These are phyloP conservation scores for Cutaneotrichosporon sp. DNA, from an alignment of 1,284 basidiomycete species.

Conservation along the genomic window DNA sequence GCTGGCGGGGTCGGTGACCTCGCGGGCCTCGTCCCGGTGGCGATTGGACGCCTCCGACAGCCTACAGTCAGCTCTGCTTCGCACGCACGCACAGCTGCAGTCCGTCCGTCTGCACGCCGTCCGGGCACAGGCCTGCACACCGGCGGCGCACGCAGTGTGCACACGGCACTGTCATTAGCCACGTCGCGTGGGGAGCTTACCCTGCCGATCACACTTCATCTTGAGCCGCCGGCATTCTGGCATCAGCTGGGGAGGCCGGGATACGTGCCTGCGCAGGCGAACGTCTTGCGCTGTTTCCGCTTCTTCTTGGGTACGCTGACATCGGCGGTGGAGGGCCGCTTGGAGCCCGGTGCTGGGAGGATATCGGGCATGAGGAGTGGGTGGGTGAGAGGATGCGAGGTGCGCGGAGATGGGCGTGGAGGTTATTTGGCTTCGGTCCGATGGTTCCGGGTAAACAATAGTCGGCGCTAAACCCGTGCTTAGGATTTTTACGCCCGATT, in stretches of 20 bases:
- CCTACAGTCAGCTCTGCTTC: not conserved
- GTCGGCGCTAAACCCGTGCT: too few relatives aligned
- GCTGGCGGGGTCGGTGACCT: not conserved
- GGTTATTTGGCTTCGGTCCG: not conserved
- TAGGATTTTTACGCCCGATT: not conserved
- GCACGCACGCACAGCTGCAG: not conserved
- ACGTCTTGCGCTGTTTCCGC: slow-evolving; percentile 3
- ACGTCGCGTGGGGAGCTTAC: too few relatives aligned
- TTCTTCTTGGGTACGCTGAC: not conserved
- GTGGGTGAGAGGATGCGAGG: not conserved
- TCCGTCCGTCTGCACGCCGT: not conserved
- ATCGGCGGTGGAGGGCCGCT: not conserved
- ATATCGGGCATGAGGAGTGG: not conserved
- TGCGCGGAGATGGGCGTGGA: too few relatives aligned
- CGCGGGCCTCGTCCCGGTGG: not conserved
- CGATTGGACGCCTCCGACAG: slow-evolving; percentile 3
- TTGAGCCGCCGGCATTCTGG: slow-evolving; percentile 4
- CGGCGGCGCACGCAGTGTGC: not conserved
- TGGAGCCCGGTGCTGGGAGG: not conserved
- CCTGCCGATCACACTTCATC: slow-evolving; percentile 8
- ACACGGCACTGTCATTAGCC: slow-evolving; percentile 5
- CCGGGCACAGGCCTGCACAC: not conserved
- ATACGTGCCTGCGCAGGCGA: not conserved
- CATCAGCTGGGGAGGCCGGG: not conserved
- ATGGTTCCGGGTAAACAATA: not conserved